Base-by-base conservation (phyloP, 176 grass and related monocot species). In the Calamus simplicifolius region DNA sequence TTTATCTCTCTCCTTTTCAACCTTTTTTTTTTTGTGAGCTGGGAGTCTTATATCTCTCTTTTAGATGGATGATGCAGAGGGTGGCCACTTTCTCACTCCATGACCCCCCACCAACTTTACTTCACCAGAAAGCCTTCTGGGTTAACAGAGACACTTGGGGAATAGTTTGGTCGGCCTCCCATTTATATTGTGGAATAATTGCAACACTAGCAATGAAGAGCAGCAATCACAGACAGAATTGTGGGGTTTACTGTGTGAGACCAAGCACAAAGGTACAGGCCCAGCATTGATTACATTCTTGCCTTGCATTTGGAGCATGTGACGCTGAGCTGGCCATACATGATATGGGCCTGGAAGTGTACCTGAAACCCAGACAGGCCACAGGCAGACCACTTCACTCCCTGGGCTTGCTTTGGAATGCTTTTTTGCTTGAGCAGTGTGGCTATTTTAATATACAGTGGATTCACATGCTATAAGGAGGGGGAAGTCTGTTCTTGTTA, bases 51-150 rank as follows among this genome's bases (percentile, higher is more conserved):
- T 90, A 85, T 62, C 78, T 73, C 29, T 73, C 25, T 76, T 75
- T 77, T 53, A 60, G 61, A 78, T 73, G 57, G 75, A 54, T 76
- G 77, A 61, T 64, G 66, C 50, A 62, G 67, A 74, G 30, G 73
- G 64, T 59, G 78, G 57, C 75, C 64, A 79, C 75, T 90, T 78
- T 62, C 70, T 71, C 59, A 82, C 82, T 79, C 79, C 48, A 70
- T 85, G 82, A 82, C 75, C 56, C 56, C 79, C 57, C 58, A 73
- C 82, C 82, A 80, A 90, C 87, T 80, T 85, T 90, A 77, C 87
- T 90, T 90, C 62, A 77, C 62, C 48, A 58, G 59, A 15, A 90
- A 90, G 87, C 68, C 64, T 82, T 80, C 59, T 69, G 68, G 77
- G 72, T 68, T 27, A 48, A 60, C 50, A 57, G 52, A 62, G 62